Evolutionary conservation across 495 filamentous ascomycete species (phyloP).

Genomic region (Friedmanniomyces endolithicus): DNA sequence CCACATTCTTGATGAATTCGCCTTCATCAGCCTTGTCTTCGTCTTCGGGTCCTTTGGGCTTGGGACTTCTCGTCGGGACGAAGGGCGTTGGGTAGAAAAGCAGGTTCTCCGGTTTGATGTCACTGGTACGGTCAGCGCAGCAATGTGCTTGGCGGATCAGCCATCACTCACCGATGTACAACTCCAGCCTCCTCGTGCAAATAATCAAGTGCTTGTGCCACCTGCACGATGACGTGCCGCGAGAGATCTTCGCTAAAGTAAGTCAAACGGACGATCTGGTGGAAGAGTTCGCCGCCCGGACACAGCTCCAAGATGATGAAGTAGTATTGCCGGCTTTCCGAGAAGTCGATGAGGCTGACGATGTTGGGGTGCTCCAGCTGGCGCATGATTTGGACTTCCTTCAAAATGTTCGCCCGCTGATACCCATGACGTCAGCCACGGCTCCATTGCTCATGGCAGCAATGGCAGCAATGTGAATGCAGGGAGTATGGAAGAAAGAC

Average conservation of each 20-base stretch:
- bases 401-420: slow-evolving; percentile 91
- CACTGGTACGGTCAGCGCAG: slow-evolving; percentile 44
- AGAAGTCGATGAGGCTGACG: slow-evolving; percentile 82
- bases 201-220: slow-evolving; percentile 86
- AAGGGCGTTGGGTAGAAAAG: slow-evolving; percentile 81
- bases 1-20: slow-evolving; percentile 72
- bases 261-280: slow-evolving; percentile 94
- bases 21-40: slow-evolving; percentile 97
- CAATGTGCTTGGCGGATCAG: too few species aligned
- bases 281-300: slow-evolving; percentile 91
- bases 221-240: slow-evolving; percentile 85
- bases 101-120: slow-evolving; percentile 97
- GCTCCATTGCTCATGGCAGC: slow-evolving; percentile 3
- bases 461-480: slow-evolving; percentile 3
- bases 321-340: slow-evolving; percentile 88
- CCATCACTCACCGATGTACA: slow-evolving; percentile 74
- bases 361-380: slow-evolving; percentile 92
- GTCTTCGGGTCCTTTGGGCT: slow-evolving; percentile 67
- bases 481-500: slow-evolving; percentile 7
- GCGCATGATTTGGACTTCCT: slow-evolving; percentile 98
- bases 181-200: slow-evolving; percentile 89
- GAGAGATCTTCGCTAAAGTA: slow-evolving; percentile 96
- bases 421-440: slow-evolving; percentile 28
- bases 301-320: slow-evolving; percentile 94
- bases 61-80: slow-evolving; percentile 65